A percentile compares a stretch with the other conserved stretches of the same genome.
These are phyloP conservation scores for Endoconidiophora polonica DNA, from an alignment of 2,329 filamentous ascomycete species.

Conservation along the genomic window DNA sequence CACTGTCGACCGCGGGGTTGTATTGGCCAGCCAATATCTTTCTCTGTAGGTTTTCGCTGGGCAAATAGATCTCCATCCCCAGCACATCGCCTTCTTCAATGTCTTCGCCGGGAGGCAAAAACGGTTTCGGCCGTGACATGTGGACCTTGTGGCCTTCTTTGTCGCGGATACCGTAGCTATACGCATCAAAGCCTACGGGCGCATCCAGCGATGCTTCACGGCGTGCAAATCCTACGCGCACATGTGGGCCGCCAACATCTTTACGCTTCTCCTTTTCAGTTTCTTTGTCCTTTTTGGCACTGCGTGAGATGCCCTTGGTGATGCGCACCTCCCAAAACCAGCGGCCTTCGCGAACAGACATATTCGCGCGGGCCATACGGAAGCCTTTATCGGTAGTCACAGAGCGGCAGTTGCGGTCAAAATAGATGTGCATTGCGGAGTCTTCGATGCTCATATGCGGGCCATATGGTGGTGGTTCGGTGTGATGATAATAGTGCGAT, in stretches of 20 bases:
- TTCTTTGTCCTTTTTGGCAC: slow-evolving; percentile 20
- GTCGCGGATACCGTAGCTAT: slow-evolving; percentile 87
- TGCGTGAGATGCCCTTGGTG: slow-evolving; percentile 50
- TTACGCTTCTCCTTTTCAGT: slow-evolving; percentile 21
- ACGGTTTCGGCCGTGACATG: slow-evolving; percentile 83
- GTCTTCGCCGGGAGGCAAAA: slow-evolving; percentile 63
- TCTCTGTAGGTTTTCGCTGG: slow-evolving; percentile 67
- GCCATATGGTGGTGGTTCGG: slow-evolving; percentile 68
- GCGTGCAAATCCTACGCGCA: slow-evolving; percentile 75
- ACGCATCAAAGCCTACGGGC: slow-evolving; percentile 74
- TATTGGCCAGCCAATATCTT: slow-evolving; percentile 79
- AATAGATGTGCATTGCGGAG: slow-evolving; percentile 67
- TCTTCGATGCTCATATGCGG: slow-evolving; percentile 88
- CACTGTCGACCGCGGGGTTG: slow-evolving; percentile 64
- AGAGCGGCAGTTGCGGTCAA: slow-evolving; percentile 57
- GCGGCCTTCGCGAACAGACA: slow-evolving; percentile 73
- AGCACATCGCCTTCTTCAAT: slow-evolving; percentile 85
- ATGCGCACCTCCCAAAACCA: slow-evolving; percentile 94
- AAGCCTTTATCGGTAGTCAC: slow-evolving; percentile 88
- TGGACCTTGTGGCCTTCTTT: slow-evolving; percentile 81
- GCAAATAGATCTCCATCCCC: slow-evolving; percentile 80
- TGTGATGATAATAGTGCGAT: slow-evolving; percentile 75
- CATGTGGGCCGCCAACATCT: slow-evolving; percentile 37
- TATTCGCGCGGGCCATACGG: slow-evolving; percentile 77
- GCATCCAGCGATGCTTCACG: slow-evolving; percentile 69